These are phyloP conservation scores for Dryadomyces sulphureus DNA, from an alignment of 2,329 filamentous ascomycete species.

Conservation along the genomic window DNA sequence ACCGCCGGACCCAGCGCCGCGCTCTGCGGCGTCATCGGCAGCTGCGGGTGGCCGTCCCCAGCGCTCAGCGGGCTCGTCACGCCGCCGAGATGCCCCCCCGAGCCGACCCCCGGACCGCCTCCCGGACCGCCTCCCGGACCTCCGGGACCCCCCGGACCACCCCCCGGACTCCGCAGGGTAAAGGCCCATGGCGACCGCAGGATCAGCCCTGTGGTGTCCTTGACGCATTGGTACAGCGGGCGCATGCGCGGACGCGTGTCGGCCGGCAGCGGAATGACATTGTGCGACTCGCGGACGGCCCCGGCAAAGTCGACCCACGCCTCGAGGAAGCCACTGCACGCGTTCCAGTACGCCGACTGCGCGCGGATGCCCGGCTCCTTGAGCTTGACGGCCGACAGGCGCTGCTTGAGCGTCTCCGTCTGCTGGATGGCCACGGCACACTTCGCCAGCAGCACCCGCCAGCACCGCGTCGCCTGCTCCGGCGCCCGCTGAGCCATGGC, in stretches of 20 bases:
- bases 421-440: conserved; percentile 57
- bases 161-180: conserved; percentile 17
- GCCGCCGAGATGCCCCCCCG: background rate
- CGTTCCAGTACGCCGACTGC: conserved; percentile 45
- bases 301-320: conserved; percentile 53
- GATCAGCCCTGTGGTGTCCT: conserved; percentile 64
- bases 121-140: conserved; percentile 4
- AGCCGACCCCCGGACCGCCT: background rate
- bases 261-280: conserved; percentile 37
- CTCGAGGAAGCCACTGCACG: conserved; percentile 62
- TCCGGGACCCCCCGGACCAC: conserved; percentile 16
- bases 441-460: conserved; percentile 56
- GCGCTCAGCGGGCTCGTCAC: background rate
- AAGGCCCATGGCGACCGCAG: conserved; percentile 42
- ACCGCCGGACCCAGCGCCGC: conserved; percentile 80
- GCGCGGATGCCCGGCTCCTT: conserved; percentile 67
- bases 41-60: conserved; percentile 13
- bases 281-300: conserved; percentile 40
- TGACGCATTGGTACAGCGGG: conserved; percentile 69
- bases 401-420: conserved; percentile 55
- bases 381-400: conserved; percentile 67
- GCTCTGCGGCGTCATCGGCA: conserved; percentile 79
- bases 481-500: conserved; percentile 45
- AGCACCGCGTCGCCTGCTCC: conserved; percentile 46
- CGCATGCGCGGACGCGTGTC: conserved; percentile 63